These are phyloP conservation scores for Actinidia chinensis DNA, from an alignment of 179 eudicot species.

Conservation along the genomic window DNA sequence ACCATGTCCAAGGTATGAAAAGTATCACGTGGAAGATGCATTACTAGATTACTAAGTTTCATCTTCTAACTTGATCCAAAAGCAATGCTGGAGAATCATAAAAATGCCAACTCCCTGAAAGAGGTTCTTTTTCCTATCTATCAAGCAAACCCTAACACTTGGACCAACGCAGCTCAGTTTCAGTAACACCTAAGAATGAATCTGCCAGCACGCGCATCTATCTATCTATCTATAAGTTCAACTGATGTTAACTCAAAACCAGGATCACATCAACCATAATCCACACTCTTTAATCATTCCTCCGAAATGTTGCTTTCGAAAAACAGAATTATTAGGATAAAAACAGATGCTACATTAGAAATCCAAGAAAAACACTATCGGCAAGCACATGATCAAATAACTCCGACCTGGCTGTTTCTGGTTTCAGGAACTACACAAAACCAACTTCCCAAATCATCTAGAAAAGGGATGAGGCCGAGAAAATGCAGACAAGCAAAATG, in stretches of 20 bases:
- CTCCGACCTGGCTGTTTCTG: slow-evolving; percentile 17
- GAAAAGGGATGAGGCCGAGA: background rate
- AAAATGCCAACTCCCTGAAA: background rate
- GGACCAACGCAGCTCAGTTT: slow-evolving; percentile 7
- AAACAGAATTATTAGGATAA: background rate
- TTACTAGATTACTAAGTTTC: too few relatives aligned
- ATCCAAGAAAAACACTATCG: slow-evolving; percentile 6
- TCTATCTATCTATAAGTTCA: background rate
- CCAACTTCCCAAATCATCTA: slow-evolving; percentile 9
- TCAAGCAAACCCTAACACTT: background rate
- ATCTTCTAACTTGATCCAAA: slow-evolving; percentile 6
- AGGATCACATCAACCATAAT: slow-evolving; percentile 8
- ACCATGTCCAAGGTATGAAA: too few relatives aligned
- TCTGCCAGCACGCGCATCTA: background rate
- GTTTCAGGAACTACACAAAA: slow-evolving; percentile 11
- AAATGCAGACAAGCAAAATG: slow-evolving; percentile 15
- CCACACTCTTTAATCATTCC: background rate
- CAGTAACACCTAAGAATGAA: background rate
- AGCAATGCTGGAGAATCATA: background rate
- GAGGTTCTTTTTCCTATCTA: background rate
- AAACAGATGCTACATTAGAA: background rate
- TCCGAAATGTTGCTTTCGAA: background rate
- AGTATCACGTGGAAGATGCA: too few relatives aligned
- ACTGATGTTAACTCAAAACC: background rate
- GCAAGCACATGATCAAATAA: slow-evolving; percentile 22